phyloP scores from a whole-genome alignment of 306 rosid genomes.

The Spatholobus suberectus region DNA sequence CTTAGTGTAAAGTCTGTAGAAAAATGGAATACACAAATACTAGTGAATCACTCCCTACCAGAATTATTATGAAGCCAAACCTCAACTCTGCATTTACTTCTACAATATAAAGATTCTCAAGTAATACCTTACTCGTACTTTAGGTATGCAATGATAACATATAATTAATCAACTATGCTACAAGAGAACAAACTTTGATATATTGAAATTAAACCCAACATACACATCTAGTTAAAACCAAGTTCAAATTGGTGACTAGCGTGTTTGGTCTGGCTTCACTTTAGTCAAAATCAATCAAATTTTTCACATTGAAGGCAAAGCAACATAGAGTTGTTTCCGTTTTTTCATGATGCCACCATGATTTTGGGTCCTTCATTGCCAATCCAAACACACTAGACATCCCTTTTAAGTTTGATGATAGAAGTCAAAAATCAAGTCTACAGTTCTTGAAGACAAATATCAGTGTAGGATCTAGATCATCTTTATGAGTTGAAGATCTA shows the following conservation, averaged over 20 bases:
- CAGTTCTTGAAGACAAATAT: background rate
- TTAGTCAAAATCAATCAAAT: no score
- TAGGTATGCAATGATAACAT: background rate
- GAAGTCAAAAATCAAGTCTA: background rate
- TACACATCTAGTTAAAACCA: background rate
- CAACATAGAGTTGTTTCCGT: no score
- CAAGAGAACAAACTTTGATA: background rate
- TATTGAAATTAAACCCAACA: background rate
- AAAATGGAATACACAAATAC: no score
- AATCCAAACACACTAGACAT: no score
- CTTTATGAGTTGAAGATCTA: background rate
- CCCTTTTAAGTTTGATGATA: background rate
- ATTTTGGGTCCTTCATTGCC: no score
- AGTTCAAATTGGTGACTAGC: background rate
- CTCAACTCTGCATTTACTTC: background rate
- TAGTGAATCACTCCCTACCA: no score
- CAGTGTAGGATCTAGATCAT: background rate
- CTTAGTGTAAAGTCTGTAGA: background rate
- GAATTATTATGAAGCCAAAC: background rate
- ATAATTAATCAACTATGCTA: background rate
- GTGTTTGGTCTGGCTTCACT: no score
- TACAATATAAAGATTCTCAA: background rate
- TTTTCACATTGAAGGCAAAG: no score
- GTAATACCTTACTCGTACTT: background rate
- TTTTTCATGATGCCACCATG: no score